phyloP scores from a whole-genome alignment of 345 rosid genomes.

The Aquilaria malaccensis region DNA sequence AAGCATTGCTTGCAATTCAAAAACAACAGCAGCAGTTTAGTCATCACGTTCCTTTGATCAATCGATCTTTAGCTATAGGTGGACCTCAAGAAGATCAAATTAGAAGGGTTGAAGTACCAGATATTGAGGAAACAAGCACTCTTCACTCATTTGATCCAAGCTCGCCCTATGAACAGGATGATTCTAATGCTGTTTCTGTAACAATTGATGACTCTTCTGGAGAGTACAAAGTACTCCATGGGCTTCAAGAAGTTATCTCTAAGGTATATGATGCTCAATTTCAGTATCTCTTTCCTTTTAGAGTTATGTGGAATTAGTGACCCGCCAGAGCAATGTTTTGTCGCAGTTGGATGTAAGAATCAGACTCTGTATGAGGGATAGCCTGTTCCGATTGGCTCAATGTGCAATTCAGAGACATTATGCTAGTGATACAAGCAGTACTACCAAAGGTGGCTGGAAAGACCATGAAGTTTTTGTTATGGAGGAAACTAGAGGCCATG shows the following conservation, averaged over 20 bases:
- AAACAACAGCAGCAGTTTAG: slow-evolving; percentile 72
- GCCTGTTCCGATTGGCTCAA: slow-evolving; percentile 95
- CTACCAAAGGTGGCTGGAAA: slow-evolving; percentile 42
- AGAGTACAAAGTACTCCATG: slow-evolving; percentile 49
- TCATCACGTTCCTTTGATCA: slow-evolving; percentile 32
- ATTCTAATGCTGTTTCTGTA: slow-evolving; percentile 35
- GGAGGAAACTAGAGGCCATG: slow-evolving; percentile 29
- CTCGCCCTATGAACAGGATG: slow-evolving; percentile 53
- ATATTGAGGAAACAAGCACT: slow-evolving; percentile 34
- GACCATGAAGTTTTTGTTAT: slow-evolving; percentile 32
- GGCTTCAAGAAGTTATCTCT: slow-evolving; percentile 65
- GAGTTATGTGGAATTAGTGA: slow-evolving; percentile 14
- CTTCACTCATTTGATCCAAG: slow-evolving; percentile 48
- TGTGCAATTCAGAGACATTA: slow-evolving; percentile 74
- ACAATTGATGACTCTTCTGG: slow-evolving; percentile 37
- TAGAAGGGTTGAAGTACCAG: slow-evolving; percentile 39
- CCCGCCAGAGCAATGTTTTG: slow-evolving; percentile 20
- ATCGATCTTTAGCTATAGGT: slow-evolving; percentile 34
- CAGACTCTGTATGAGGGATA: slow-evolving; percentile 80
- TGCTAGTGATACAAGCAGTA: slow-evolving; percentile 44
- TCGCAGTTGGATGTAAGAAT: slow-evolving; percentile 62
- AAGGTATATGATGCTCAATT: slow-evolving; percentile 44
- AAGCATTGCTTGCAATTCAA: slow-evolving; percentile 93
- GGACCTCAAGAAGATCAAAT: slow-evolving; percentile 36
- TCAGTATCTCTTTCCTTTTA: slow-evolving; percentile 10